Base-by-base conservation (phyloP, 31 red algal species). In the Porphyra umbilicalis region DNA sequence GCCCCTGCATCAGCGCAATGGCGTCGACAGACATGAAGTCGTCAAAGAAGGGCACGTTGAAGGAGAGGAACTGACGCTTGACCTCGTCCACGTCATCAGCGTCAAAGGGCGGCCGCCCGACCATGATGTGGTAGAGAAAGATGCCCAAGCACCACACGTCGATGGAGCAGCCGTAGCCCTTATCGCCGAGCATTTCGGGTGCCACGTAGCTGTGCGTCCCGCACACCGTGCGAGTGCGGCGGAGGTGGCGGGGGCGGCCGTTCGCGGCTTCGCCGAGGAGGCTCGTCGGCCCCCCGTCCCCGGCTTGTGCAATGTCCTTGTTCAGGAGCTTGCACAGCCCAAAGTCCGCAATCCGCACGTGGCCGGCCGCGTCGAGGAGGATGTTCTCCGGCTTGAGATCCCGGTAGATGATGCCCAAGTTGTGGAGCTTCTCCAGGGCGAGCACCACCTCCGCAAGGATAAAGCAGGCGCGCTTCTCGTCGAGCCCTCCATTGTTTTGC, bases 371-470 rank as follows among this genome's bases (percentile, higher is more conserved):
- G 82, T 97, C 95, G 10, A 97, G 76, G 10, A 97, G 85, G 4
- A 97, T 87, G 77, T 97, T 97, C 78, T 97, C 95, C 0, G 91
- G 95, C 82, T 97, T 97, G 71, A 97, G 81, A 79, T 97, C 95
- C 35, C 95, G 79, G 77, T 97, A 97, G 34, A 97, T 87, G 40
- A 97, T 85, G 33, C 87, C 95, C 83, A 91, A 46, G 4, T 88
- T 83, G 81, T 97, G 95, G 77, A 97, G 83, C 76, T 84, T 80
- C 67, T 94, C 80, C 40, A 97, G 79, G 20, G 91, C 95, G 78
- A 93, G 38, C 25, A 97, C 33, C 40, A 94, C 85, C 79, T 97
- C 95, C 37, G 91, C 95, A 6, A 87, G 82, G 74, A 97, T 87
- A 44, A 84, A 85, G 75, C 85, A 81, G 1, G 91, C 95, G 42